Evolutionary conservation across 208 protist species (phyloP).

Genomic region (Novymonas esmeraldas): DNA sequence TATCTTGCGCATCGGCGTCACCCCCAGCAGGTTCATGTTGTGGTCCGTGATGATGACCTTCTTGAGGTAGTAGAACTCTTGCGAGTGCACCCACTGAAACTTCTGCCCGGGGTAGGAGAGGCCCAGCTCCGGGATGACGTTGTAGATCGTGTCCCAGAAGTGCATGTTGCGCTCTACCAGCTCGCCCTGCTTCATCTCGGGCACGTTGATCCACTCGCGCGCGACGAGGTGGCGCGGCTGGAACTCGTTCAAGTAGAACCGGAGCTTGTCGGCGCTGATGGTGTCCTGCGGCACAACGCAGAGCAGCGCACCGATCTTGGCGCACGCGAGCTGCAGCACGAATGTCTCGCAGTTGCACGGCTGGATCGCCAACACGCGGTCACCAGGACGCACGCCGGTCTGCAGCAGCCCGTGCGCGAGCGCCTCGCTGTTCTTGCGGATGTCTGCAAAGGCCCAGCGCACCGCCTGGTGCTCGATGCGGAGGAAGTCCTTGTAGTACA

Average conservation of each 20-base stretch:
- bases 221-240: slow-evolving; percentile 87
- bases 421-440: slow-evolving; percentile 94
- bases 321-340: slow-evolving; percentile 89
- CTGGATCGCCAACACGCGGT: slow-evolving; percentile 88
- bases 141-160: slow-evolving; percentile 93
- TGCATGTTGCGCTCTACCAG: slow-evolving; percentile 92
- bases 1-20: slow-evolving; percentile 91
- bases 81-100: slow-evolving; percentile 92
- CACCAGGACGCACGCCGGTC: slow-evolving; percentile 84
- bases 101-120: slow-evolving; percentile 91
- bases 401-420: slow-evolving; percentile 90
- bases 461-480: slow-evolving; percentile 93
- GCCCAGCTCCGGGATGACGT: slow-evolving; percentile 91
- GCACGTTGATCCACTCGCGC: slow-evolving; percentile 89
- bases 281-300: slow-evolving; percentile 79
- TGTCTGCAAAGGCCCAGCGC: slow-evolving; percentile 91
- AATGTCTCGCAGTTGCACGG: slow-evolving; percentile 93
- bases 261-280: slow-evolving; percentile 90
- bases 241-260: slow-evolving; percentile 93
- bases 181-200: slow-evolving; percentile 83
- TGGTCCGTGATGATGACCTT: slow-evolving; percentile 93
- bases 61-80: slow-evolving; percentile 93
- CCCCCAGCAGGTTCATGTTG: slow-evolving; percentile 92
- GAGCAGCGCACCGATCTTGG: slow-evolving; percentile 86
- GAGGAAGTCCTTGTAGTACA: slow-evolving; percentile 95